Conservation (phyloP, 352 stramenopile species). For the Pythium brachiatum region DNA sequence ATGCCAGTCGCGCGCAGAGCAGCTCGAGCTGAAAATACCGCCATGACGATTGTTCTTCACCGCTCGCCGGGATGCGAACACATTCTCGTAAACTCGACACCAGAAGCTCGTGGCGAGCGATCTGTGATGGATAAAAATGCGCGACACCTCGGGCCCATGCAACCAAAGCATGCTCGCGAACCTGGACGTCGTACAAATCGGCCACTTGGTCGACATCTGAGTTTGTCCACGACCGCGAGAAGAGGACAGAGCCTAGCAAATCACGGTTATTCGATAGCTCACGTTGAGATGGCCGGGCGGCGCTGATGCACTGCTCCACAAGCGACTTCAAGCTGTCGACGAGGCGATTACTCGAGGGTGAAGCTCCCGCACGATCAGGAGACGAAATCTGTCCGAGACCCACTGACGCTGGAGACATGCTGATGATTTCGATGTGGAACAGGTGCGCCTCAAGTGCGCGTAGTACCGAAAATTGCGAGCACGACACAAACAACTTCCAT, state of each 20-base stretch:
- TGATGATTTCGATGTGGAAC: slow-evolving; percentile 82
- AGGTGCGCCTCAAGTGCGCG: slow-evolving; percentile 77
- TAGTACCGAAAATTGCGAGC: slow-evolving; percentile 60
- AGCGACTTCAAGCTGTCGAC: slow-evolving; percentile 70
- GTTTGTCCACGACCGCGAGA: slow-evolving; percentile 32
- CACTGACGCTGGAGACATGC: slow-evolving; percentile 75
- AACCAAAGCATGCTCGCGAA: slow-evolving; percentile 69
- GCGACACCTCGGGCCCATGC: slow-evolving; percentile 67
- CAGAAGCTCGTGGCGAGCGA: slow-evolving; percentile 56
- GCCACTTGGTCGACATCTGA: slow-evolving; percentile 43
- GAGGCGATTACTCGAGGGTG: slow-evolving; percentile 48
- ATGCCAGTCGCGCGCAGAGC: slow-evolving; percentile 67
- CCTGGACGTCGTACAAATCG: slow-evolving; percentile 44
- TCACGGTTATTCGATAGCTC: slow-evolving; percentile 26
- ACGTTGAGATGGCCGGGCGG: slow-evolving; percentile 12
- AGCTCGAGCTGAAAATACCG: slow-evolving; percentile 78
- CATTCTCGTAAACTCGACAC: slow-evolving; percentile 55
- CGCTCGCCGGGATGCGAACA: slow-evolving; percentile 30
- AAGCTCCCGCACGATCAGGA: slow-evolving; percentile 18
- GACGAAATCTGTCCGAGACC: slow-evolving; percentile 69
- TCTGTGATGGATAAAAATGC: slow-evolving; percentile 75
- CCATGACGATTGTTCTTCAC: slow-evolving; percentile 39
- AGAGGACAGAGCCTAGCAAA: slow-evolving; percentile 43
- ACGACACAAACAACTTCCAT: slow-evolving; percentile 62
- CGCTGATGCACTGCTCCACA: slow-evolving; percentile 52